Percentiles rank a stretch among this genome's conserved stretches.
Conservation (phyloP, 73 alveolate genomes). For the Paramecium sonneborni region DNA sequence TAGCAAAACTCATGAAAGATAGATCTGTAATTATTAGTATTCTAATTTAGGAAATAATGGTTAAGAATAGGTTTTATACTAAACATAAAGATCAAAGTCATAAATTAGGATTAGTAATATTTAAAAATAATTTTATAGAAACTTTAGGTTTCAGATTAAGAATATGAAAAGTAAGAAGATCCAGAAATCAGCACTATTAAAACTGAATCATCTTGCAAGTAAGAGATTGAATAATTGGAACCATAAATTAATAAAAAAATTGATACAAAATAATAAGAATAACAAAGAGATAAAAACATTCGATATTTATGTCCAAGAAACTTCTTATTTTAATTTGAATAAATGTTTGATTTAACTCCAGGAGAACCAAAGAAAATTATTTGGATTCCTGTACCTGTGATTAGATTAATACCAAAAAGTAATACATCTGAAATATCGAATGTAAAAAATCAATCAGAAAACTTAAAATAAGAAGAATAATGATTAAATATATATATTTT, state of each 20-base stretch:
- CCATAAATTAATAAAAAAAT: neutral
- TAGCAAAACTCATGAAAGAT: neutral
- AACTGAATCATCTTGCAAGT: neutral
- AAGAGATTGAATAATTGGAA: neutral
- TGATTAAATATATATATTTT: neutral
- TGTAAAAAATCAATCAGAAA: neutral
- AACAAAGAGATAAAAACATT: neutral
- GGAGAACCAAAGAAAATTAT: neutral
- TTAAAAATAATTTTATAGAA: neutral
- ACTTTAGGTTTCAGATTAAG: neutral
- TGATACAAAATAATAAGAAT: neutral
- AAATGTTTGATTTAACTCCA: neutral
- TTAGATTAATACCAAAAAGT: neutral
- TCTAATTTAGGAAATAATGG: constrained; percentile 24
- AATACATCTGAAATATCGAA: neutral
- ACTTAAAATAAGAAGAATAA: neutral
- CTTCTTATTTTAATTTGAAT: neutral
- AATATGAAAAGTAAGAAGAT: neutral
- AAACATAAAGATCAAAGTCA: neutral
- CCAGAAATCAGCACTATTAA: neutral
- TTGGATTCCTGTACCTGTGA: constrained; percentile 41
- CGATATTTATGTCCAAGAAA: constrained; percentile 32
- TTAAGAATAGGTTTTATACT: neutral
- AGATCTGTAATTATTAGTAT: neutral
- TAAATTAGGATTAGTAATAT: neutral